Evolutionary conservation across 2,329 filamentous ascomycete species (phyloP), one percentile per base, ranked within the genome.

Genomic region (Botryotinia calthae): DNA sequence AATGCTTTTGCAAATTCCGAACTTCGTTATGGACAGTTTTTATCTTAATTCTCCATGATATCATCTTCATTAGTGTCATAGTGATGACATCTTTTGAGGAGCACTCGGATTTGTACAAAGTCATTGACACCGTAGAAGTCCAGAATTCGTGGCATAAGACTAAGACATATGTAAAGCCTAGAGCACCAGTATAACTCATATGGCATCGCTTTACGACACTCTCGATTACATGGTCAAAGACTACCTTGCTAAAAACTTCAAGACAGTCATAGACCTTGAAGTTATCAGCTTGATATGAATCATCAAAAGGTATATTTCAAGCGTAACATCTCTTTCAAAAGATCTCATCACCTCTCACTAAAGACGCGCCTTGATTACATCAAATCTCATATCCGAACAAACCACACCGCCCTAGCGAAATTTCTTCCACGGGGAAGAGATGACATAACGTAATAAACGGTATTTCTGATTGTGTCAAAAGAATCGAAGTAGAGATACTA

Each of bases 401-500:
- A n/a, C 2, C 12, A 14, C n/a, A 51, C 10, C 25, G 1, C 12
- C 25, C 25, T 12, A n/a, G n/a, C 22, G 12, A 51, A 51, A 14
- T 0, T 7, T 5, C 4, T 25, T n/a, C 12, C 12, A 6, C 4
- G 22, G 12, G 6, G 1, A 51, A n/a, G 12, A n/a, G 25, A 51
- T 2, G 0, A n/a, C 0, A 51, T 7, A 12, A 5, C 3, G 1
- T 25, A 4, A n/a, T 34, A 3, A 12, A 6, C 2, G 2, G 0
- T 51, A 14, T 12, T 7, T 14, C 25, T 6, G 4, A 16, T 16
- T 7, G 1, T 25, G 0, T 14, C 10, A n/a, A 14, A 25, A 51
- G 1, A 14, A 51, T n/a, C 1, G 0, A 14, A n/a, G 46, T 6
- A 5, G 2, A 0, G 10, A n/a, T 51, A n/a, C 22, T 6, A 51